These are phyloP conservation scores for Pseudopyricularia javanii DNA, from an alignment of 2,329 filamentous ascomycete species.

Conservation along the genomic window DNA sequence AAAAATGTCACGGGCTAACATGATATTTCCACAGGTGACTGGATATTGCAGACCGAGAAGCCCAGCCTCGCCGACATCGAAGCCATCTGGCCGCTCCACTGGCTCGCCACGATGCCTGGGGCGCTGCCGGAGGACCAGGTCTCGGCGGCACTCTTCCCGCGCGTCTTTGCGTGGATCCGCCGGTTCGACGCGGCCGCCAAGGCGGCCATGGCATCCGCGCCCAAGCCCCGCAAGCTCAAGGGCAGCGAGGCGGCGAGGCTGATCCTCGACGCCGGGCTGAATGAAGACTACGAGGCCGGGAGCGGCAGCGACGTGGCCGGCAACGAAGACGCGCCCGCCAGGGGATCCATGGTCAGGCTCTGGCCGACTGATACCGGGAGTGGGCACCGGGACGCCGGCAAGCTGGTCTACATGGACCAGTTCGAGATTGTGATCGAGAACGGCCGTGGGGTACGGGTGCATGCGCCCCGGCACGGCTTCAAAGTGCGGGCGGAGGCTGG, in stretches of 20 bases:
- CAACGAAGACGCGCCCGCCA: conserved; percentile 30
- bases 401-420: conserved; percentile 35
- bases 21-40: conserved; percentile 20
- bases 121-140: conserved; percentile 41
- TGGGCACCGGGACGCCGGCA: conserved; percentile 44
- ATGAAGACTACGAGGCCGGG: conserved; percentile 28
- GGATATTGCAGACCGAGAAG: conserved; percentile 40
- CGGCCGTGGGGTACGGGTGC: conserved; percentile 33
- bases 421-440: conserved; percentile 48
- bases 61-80: conserved; percentile 57
- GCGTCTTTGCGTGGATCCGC: conserved; percentile 49
- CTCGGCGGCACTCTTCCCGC: conserved; percentile 39
- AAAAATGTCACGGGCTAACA: too few relatives aligned
- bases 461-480: conserved; percentile 51
- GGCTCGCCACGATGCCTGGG: conserved; percentile 40
- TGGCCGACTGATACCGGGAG: conserved; percentile 52
- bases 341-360: conserved; percentile 42
- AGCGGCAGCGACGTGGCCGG: conserved; percentile 35
- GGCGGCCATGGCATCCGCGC: conserved; percentile 21
- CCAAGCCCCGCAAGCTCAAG: conserved; percentile 27
- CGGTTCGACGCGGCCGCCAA: conserved; percentile 42
- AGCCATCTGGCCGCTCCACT: conserved; percentile 55
- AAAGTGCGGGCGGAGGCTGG: conserved; percentile 23
- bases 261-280: conserved; percentile 32
- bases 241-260: conserved; percentile 39